Base-by-base conservation (phyloP, 192 early-diverging fungal genomes). In the Gaertneriomyces sp. region DNA sequence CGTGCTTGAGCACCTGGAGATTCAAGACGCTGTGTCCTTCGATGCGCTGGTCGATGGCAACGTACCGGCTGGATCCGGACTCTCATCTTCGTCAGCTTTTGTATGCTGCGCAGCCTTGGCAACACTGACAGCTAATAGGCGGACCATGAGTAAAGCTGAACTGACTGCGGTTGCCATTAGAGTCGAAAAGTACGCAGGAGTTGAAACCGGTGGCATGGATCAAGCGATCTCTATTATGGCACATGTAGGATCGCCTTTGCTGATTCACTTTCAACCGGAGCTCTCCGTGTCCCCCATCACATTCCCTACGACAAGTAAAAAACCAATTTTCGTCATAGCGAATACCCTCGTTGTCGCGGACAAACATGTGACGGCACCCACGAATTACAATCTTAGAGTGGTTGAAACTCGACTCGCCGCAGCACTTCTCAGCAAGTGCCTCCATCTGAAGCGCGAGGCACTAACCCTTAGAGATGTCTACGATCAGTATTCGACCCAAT, bases 361-460 rank as follows among this genome's bases (percentile, higher is more conserved):
- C 67, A 98, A 98, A 73, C 82, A 86, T 42, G 85, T 89, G 4
- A 93, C 92, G 7, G 93, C 89, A 2, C 91, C 93, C 6, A 86
- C 79, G 5, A 85, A 91, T 73, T 98, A 98, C 75, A 98, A 98
- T 74, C 74, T 95, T 12, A 87, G 95, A 39, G 95, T 95, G 0
- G 90, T 95, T 16, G 95, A 98, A 66, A 93, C 90, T 8, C 87
- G 91, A 16, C 68, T 94, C 3, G 93, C 86, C 9, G 88, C 90
- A 4, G 73, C 86, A 11, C 74, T 90, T 42, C 55, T 79, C 4
- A 41, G 19, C 62, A 63, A 64, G 50, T 11, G 59, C 25, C 7
- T 64, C 16, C 25, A 25, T 50, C 45, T 20, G 5, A 19, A 56
- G 43, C 39, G 17, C 45, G 9, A 11, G 33, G 40, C 45, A 38